These are phyloP conservation scores for Euphorbia tirucalli DNA, from an alignment of 345 rosid species.

Conservation along the genomic window DNA sequence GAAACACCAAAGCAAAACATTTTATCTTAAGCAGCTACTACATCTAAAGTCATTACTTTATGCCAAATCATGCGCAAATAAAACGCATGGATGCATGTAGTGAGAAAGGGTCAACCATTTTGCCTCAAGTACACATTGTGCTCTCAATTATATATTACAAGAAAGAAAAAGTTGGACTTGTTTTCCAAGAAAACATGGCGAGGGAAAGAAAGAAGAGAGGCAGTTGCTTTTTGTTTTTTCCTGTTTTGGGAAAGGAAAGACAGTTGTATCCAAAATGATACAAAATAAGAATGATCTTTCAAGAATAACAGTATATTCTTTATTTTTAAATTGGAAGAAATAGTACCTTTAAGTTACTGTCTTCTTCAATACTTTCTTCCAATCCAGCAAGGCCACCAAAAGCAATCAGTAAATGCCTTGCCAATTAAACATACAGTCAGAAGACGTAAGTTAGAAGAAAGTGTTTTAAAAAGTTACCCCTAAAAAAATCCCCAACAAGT, in stretches of 20 bases:
- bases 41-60: not conserved
- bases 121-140: not conserved
- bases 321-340: not conserved
- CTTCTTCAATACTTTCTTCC: conserved; percentile 80
- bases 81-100: not conserved
- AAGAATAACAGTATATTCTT: not conserved
- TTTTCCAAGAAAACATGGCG: no score
- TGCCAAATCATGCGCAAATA: not conserved
- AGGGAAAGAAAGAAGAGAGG: not conserved
- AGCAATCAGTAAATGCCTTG: conserved; percentile 84
- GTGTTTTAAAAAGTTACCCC: not conserved
- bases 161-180: not conserved
- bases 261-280: not conserved
- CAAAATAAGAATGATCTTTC: not conserved
- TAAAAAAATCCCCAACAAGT: not conserved
- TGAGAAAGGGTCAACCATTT: not conserved
- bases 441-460: not conserved
- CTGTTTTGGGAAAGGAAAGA: not conserved
- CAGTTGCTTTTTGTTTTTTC: not conserved
- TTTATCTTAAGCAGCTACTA: not conserved
- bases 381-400: conserved; percentile 96
- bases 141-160: not conserved
- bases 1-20: conserved; percentile 2
- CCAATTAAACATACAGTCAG: not conserved
- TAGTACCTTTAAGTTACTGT: conserved; percentile 61